Evolutionary conservation across 192 early-diverging fungal species (phyloP), one percentile per base, ranked within the genome.

Genomic region (Coemansia javaensis): DNA sequence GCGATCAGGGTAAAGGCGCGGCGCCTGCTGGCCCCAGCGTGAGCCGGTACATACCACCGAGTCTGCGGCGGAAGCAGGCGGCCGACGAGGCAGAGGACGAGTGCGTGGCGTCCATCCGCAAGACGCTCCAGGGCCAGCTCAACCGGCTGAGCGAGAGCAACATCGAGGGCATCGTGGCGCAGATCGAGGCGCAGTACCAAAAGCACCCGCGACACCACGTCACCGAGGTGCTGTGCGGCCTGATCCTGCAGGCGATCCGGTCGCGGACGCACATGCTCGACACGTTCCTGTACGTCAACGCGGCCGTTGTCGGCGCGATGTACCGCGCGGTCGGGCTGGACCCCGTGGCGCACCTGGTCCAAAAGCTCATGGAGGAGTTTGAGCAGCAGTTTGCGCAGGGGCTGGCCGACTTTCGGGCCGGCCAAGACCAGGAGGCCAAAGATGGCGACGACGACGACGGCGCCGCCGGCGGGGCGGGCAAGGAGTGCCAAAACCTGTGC

Each of bases 141-240:
- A 98, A 98, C 42, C 47, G 84, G 34, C 73, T 96, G 49, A 91
- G 85, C 63, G 93, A 93, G 60, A 80, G 83, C 61, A 98, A 97
- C 58, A 83, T 98, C 20, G 93, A 92, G 47, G 80, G 80, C 13
- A 96, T 98, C 39, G 60, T 97, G 5, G 39, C 72, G 40, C 84
- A 85, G 15, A 78, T 94, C 35, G 90, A 96, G 50, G 81, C 83
- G 17, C 78, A 81, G 27, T 94, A 90, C 52, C 60, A 83, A 44
- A 82, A 75, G 45, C 56, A 64, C 37, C 60, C 75, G 31, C 71
- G 73, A 33, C 72, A 59, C 48, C 85, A 93, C 64, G 90, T 96
- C 11, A 92, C 86, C n/a, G 77, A 88, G 27, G 88, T 90, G 5
- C 74, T 93, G 14, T 88, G 89, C 1, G 81, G 82, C 9, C 54